These are phyloP conservation scores for Pestalotiopsis sp. DNA, from an alignment of 2,329 filamentous ascomycete species.

Conservation along the genomic window DNA sequence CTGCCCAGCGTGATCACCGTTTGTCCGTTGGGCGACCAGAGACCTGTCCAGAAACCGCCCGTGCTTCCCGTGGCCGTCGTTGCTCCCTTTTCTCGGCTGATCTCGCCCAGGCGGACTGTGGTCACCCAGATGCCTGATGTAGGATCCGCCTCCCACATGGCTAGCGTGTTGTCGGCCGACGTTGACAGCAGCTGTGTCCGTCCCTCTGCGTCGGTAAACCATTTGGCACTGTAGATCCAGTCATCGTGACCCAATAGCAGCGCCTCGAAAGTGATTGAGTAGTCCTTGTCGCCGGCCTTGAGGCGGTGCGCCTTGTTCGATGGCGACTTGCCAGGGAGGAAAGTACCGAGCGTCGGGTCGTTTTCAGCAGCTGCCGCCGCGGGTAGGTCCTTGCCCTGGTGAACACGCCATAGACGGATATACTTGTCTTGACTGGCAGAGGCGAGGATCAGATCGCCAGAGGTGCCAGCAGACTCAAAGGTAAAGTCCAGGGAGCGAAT, in stretches of 20 bases:
- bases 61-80: conserved; percentile 95
- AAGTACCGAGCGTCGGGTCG: conserved; percentile 58
- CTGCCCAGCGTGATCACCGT: conserved; percentile 81
- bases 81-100: conserved; percentile 91
- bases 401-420: conserved; percentile 87
- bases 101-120: conserved; percentile 82
- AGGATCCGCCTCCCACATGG: conserved; percentile 86
- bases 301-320: conserved; percentile 89
- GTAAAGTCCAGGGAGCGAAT: conserved; percentile 82
- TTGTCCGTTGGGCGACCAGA: conserved; percentile 80
- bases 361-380: conserved; percentile 51
- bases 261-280: conserved; percentile 89
- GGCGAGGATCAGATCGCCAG: conserved; percentile 75
- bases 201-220: conserved; percentile 56
- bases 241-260: conserved; percentile 94
- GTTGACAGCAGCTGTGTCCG: conserved; percentile 78
- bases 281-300: conserved; percentile 59
- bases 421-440: conserved; percentile 98
- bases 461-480: conserved; percentile 52
- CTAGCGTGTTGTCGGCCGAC: conserved; percentile 92
- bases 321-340: conserved; percentile 68
- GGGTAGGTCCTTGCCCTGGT: conserved; percentile 66
- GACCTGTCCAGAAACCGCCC: conserved; percentile 92
- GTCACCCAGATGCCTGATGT: conserved; percentile 91
- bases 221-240: conserved; percentile 91